phyloP scores from a whole-genome alignment of 306 rosid genomes.

The Cicer cuneatum region DNA sequence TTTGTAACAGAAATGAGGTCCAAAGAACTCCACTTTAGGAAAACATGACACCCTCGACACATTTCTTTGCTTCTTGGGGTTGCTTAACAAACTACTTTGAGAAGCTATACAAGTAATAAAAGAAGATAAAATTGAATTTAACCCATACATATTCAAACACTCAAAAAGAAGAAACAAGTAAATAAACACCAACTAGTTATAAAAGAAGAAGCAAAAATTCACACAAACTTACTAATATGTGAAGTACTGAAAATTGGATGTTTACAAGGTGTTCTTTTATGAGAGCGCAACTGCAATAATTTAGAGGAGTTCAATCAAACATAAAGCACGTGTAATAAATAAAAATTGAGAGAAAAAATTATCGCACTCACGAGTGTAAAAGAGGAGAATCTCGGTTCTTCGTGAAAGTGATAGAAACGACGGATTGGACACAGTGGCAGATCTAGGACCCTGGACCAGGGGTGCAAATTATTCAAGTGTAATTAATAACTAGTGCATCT shows the following conservation, averaged over 20 bases:
- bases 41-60: slow-evolving; percentile 32
- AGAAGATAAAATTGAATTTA: slow-evolving; percentile 5
- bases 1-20: slow-evolving; percentile 38
- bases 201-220: not conserved
- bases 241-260: slow-evolving; percentile 37
- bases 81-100: slow-evolving; percentile 42
- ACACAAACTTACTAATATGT: slow-evolving; percentile 52
- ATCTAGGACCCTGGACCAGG: no score
- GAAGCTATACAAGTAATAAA: slow-evolving; percentile 55
- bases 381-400: slow-evolving; percentile 36
- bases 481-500: no score
- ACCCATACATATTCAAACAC: slow-evolving; percentile 1
- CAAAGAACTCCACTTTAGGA: slow-evolving; percentile 43
- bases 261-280: slow-evolving; percentile 40
- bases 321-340: not conserved
- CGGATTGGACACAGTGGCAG: not conserved
- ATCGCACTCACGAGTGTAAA: slow-evolving; percentile 22
- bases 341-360: not conserved
- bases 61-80: slow-evolving; percentile 46
- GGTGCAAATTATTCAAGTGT: no score
- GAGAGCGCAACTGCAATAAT: slow-evolving; percentile 51
- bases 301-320: slow-evolving; percentile 25
- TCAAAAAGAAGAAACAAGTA: not conserved
- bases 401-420: slow-evolving; percentile 8
- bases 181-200: not conserved